Percentiles rank a stretch among this genome's conserved stretches.
Conservation (phyloP, 192 early-diverging fungal genomes). For the Funneliformis geosporum region DNA sequence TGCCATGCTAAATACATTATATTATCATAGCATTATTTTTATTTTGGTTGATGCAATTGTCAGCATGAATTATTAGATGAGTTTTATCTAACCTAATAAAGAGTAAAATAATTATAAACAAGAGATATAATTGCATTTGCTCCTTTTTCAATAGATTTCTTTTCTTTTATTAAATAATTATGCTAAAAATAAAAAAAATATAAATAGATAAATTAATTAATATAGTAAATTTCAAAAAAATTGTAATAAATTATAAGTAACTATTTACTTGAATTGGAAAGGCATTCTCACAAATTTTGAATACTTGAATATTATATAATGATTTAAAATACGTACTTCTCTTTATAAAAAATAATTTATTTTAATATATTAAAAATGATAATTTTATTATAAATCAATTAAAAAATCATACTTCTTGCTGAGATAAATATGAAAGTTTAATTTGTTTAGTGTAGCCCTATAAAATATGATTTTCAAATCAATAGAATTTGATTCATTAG, state of each 20-base stretch:
- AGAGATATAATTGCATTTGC: background rate
- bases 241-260: background rate
- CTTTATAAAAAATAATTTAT: background rate
- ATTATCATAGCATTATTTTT: constrained; percentile 9
- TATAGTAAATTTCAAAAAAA: background rate
- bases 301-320: background rate
- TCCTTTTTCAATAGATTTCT: background rate
- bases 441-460: background rate
- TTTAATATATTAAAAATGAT: background rate
- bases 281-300: constrained; percentile 3
- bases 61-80: background rate
- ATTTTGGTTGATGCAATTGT: constrained; percentile 4
- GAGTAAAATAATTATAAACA: background rate
- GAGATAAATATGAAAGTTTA: background rate
- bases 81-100: background rate
- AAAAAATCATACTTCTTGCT: background rate
- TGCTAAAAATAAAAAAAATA: background rate
- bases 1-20: background rate
- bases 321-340: constrained; percentile 1
- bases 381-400: too few species aligned
- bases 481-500: background rate
- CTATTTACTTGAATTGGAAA: constrained; percentile 12
- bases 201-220: too few species aligned
- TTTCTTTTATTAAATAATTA: constrained; percentile 13
- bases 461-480: background rate